phyloP scores from a whole-genome alignment of 2,329 filamentous ascomycete genomes.

The Xylaria polymorpha region DNA sequence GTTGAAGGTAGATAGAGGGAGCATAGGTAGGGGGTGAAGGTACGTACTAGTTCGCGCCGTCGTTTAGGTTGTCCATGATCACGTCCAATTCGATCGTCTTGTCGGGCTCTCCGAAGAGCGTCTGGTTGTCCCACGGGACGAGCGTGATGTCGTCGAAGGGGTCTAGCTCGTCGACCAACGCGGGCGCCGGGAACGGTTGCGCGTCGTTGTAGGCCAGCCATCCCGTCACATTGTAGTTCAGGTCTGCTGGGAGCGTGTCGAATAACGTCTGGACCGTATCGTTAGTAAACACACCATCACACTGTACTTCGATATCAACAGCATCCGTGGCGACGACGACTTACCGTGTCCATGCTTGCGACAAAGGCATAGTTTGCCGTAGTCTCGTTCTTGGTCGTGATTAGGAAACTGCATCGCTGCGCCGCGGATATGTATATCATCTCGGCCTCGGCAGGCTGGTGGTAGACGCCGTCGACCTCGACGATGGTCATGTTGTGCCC shows the following conservation, averaged over 20 bases:
- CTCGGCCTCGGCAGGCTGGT: constrained; percentile 67
- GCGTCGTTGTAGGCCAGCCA: constrained; percentile 69
- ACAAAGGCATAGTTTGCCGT: constrained; percentile 74
- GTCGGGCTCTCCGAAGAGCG: constrained; percentile 70
- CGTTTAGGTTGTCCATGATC: constrained; percentile 73
- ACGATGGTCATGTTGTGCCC: constrained; percentile 75
- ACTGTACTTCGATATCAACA: not conserved
- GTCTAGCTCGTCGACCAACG: constrained; percentile 69
- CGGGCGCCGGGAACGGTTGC: constrained; percentile 61
- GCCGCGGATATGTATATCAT: constrained; percentile 75
- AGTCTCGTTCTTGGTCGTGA: constrained; percentile 72
- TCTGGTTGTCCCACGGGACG: constrained; percentile 73
- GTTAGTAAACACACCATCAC: constrained; percentile 27
- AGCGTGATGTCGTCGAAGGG: constrained; percentile 80
- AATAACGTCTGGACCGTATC: constrained; percentile 67
- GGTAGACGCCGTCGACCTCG: constrained; percentile 79
- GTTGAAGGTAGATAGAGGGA: not conserved
- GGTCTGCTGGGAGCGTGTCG: constrained; percentile 70
- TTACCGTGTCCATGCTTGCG: constrained; percentile 74
- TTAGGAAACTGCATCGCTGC: constrained; percentile 72
- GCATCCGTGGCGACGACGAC: constrained; percentile 39
- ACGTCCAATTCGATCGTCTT: constrained; percentile 72
- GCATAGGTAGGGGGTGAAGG: too few relatives aligned
- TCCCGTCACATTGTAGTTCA: constrained; percentile 77
- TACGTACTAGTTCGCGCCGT: constrained; percentile 74